phyloP scores from a whole-genome alignment of 768 basidiomycete species.

The Hygrocybe coccinea region DNA sequence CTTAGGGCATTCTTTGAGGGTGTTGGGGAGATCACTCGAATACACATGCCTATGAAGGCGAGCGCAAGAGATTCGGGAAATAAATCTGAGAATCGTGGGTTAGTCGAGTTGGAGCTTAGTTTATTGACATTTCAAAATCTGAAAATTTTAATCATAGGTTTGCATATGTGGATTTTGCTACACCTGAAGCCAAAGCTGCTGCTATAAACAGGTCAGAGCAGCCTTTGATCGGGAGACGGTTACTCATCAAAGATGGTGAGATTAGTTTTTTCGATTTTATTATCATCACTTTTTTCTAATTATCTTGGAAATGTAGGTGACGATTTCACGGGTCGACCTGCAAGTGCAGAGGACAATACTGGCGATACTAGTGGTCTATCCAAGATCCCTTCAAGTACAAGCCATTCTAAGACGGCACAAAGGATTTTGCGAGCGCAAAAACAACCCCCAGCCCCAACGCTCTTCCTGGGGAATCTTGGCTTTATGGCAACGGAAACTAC shows the following conservation, averaged over 20 bases:
- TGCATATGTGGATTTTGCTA: conserved; percentile 93
- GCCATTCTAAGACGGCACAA: conserved; percentile 63
- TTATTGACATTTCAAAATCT: conserved; percentile 3
- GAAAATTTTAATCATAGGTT: conserved; percentile 50
- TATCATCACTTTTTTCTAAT: not conserved
- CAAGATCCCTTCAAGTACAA: conserved; percentile 25
- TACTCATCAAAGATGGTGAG: conserved; percentile 91
- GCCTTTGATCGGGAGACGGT: conserved; percentile 73
- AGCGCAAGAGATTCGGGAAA: conserved; percentile 38
- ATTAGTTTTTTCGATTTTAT: conserved; percentile 7
- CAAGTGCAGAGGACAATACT: conserved; percentile 24
- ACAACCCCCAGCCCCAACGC: conserved; percentile 75
- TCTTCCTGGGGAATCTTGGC: conserved; percentile 91
- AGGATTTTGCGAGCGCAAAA: conserved; percentile 76
- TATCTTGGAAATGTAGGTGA: conserved; percentile 46
- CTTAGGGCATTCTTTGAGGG: conserved; percentile 66
- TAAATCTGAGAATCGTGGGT: conserved; percentile 77
- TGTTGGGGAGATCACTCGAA: conserved; percentile 68
- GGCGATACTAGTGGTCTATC: conserved; percentile 29
- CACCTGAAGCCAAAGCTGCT: conserved; percentile 61
- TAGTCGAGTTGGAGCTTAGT: conserved; percentile 24
- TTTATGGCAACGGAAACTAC: conserved; percentile 82
- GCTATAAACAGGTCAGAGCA: conserved; percentile 83
- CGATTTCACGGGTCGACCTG: conserved; percentile 68
- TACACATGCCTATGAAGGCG: conserved; percentile 82